Percentiles rank a stretch among this genome's conserved stretches.
phyloP scores from a whole-genome alignment of 345 rosid species.

The Eucalyptus marginata region DNA sequence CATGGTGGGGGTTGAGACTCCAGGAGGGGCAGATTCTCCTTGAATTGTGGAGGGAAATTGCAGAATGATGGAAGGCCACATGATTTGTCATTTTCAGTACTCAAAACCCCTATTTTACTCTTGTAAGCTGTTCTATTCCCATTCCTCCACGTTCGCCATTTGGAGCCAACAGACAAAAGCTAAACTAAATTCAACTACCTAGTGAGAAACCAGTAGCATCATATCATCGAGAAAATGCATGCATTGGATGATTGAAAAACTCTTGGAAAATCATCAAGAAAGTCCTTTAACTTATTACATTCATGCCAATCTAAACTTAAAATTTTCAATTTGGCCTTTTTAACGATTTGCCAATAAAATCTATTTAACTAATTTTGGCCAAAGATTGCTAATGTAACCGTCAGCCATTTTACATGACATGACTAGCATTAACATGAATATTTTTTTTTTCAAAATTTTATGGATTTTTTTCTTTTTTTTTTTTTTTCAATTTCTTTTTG shows the following conservation, averaged over 20 bases:
- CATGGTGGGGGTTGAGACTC: neutral
- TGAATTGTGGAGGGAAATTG: neutral
- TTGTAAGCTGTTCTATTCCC: neutral
- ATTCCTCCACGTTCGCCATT: neutral
- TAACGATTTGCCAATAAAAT: no score
- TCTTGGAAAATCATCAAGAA: neutral
- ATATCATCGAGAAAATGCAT: neutral
- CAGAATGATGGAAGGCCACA: neutral
- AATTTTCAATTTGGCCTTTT: neutral
- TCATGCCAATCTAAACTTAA: neutral
- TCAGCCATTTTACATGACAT: fast-evolving
- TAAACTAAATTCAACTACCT: neutral
- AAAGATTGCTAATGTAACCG: no score
- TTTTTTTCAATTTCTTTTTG: no score
- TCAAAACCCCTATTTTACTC: neutral
- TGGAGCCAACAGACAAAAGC: neutral
- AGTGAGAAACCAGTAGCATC: neutral
- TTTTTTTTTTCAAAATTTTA: no score
- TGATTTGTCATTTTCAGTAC: neutral
- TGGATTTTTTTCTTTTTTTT: no score
- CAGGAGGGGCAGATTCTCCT: neutral
- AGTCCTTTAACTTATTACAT: neutral
- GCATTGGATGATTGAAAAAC: neutral
- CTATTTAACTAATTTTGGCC: no score
- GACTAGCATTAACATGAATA: neutral